Evolutionary conservation across 2,329 filamentous ascomycete species (phyloP).

Genomic region (Pseudohalonectria lignicola): DNA sequence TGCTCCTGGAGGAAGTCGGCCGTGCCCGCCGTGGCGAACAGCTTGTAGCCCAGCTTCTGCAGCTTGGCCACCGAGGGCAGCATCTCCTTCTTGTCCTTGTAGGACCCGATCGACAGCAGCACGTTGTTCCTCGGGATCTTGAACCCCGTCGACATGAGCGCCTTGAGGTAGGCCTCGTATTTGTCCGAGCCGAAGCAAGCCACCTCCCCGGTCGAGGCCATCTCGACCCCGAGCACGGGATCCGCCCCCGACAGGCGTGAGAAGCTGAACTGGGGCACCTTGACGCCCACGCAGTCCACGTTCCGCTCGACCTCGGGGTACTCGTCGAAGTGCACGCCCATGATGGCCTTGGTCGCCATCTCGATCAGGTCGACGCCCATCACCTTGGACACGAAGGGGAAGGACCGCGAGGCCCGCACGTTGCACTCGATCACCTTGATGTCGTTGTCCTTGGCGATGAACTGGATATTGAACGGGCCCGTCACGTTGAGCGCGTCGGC

Average conservation of each 20-base stretch:
- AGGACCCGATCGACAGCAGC: constrained; percentile 87
- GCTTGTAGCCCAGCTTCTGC: constrained; percentile 82
- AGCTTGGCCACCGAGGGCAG: constrained; percentile 84
- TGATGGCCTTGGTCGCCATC: constrained; percentile 97
- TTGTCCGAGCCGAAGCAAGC: constrained; percentile 93
- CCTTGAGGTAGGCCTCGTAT: constrained; percentile 97
- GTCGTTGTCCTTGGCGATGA: constrained; percentile 98
- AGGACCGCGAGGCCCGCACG: constrained; percentile 88
- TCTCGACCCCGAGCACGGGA: constrained; percentile 93
- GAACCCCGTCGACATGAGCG: constrained; percentile 90
- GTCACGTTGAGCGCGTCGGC: constrained; percentile 89
- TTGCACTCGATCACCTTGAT: constrained; percentile 99
- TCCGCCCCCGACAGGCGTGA: constrained; percentile 92
- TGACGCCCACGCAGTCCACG: constrained; percentile 82
- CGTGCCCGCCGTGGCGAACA: constrained; percentile 93
- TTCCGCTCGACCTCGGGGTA: constrained; percentile 72
- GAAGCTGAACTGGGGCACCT: constrained; percentile 98
- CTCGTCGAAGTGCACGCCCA: constrained; percentile 67
- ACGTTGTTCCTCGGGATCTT: constrained; percentile 93
- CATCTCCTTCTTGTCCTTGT: constrained; percentile 98
- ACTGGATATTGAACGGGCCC: constrained; percentile 99
- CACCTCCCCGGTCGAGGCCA: constrained; percentile 98
- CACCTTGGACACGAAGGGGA: constrained; percentile 97
- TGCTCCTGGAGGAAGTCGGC: constrained; percentile 94
- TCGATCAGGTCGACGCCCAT: constrained; percentile 97